phyloP scores from a whole-genome alignment of 2,329 filamentous ascomycete species.

The Monilinia fructicola region DNA sequence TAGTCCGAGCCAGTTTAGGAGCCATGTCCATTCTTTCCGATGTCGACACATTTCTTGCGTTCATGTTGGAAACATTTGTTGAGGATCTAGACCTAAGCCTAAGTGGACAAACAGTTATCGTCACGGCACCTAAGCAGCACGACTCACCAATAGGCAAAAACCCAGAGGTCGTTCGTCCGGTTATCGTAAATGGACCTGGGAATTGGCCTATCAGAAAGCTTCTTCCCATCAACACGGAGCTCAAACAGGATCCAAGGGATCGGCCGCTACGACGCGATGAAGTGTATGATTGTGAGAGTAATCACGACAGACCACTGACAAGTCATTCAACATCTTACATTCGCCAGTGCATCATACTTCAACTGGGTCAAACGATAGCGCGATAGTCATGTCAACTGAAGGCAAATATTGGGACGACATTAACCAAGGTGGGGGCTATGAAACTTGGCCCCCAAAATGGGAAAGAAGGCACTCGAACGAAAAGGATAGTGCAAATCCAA shows the following conservation, averaged over 20 bases:
- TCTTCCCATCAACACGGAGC: not conserved
- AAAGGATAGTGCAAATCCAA: not conserved
- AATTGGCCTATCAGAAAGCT: constrained; percentile 12
- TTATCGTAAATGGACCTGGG: constrained; percentile 4
- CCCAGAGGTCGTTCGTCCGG: not conserved
- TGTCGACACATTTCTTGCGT: constrained; percentile 67
- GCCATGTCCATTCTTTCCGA: constrained; percentile 83
- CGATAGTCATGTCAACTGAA: constrained; percentile 21
- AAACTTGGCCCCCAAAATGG: constrained; percentile 7
- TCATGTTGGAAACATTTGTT: constrained; percentile 56
- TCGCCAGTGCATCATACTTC: constrained; percentile 14
- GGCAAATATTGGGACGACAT: constrained; percentile 10
- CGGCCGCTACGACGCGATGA: not conserved
- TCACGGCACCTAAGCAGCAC: not conserved
- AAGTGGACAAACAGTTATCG: not conserved
- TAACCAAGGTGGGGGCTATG: not conserved
- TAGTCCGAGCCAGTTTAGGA: constrained; percentile 80
- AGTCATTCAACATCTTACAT: constrained; percentile 13
- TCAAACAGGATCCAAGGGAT: not conserved
- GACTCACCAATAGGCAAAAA: not conserved
- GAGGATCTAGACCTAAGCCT: constrained; percentile 18
- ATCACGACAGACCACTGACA: constrained; percentile 15
- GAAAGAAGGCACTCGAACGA: not conserved
- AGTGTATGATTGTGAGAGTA: not conserved
- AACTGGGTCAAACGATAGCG: constrained; percentile 22